Evolutionary conservation across 768 basidiomycete species (phyloP).

Genomic region (Mycena haematopus): DNA sequence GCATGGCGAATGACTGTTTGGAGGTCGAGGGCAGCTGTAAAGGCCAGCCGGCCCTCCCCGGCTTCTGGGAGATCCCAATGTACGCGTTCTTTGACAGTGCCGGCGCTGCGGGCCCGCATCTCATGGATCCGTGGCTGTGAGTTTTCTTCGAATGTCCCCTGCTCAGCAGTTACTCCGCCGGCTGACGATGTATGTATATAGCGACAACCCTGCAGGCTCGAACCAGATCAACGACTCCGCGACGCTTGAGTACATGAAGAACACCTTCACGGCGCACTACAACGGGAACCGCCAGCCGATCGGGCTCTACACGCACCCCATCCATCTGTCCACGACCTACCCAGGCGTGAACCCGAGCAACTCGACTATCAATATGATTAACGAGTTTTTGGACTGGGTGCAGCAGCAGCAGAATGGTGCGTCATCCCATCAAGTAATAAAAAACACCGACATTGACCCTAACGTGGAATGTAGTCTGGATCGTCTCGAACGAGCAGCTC

Average conservation of each 20-base stretch:
- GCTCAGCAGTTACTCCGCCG: background rate
- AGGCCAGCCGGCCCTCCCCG: conserved; percentile 74
- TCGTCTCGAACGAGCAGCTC: conserved; percentile 74
- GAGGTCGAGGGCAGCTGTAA: conserved; percentile 60
- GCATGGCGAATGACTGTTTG: conserved; percentile 81
- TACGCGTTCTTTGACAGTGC: conserved; percentile 73
- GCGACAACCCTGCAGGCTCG: conserved; percentile 60
- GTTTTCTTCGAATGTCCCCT: background rate
- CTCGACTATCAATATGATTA: conserved; percentile 76
- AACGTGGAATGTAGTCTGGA: conserved; percentile 58
- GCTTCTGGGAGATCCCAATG: conserved; percentile 89
- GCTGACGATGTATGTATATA: background rate
- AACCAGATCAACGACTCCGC: conserved; percentile 60
- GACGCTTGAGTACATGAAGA: conserved; percentile 75
- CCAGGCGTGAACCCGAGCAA: conserved; percentile 60
- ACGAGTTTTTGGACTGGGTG: conserved; percentile 82
- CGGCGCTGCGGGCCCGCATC: conserved; percentile 62
- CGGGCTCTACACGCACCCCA: conserved; percentile 83
- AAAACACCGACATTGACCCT: no score
- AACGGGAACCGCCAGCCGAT: conserved; percentile 78
- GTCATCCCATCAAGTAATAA: background rate
- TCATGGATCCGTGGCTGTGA: conserved; percentile 83
- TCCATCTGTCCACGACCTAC: conserved; percentile 63
- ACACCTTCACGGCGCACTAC: conserved; percentile 77
- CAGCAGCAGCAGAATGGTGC: conserved; percentile 70